phyloP scores from a whole-genome alignment of 495 filamentous ascomycete genomes.

The Tuber borchii region DNA sequence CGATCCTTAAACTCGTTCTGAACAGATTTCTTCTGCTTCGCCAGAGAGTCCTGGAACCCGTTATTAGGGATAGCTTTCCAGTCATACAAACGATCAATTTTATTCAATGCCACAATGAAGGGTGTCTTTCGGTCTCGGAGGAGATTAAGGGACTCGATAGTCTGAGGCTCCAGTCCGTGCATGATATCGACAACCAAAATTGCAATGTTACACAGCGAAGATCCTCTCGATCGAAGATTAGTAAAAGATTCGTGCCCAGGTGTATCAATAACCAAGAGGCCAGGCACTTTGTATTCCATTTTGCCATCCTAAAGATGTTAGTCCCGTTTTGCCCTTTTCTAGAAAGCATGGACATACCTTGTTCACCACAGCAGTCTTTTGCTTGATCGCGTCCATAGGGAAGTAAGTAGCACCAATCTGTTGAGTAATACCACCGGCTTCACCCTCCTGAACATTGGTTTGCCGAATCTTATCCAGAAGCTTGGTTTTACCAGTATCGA shows the following conservation, averaged over 20 bases:
- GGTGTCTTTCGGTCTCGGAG: slow-evolving; percentile 91
- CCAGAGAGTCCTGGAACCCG: slow-evolving; percentile 87
- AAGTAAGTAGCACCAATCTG: slow-evolving; percentile 99
- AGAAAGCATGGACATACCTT: neutral
- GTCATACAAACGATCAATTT: slow-evolving; percentile 97
- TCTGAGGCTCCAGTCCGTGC: slow-evolving; percentile 98
- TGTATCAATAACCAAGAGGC: slow-evolving; percentile 95
- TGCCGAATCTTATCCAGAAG: slow-evolving; percentile 96
- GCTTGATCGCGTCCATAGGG: slow-evolving; percentile 83
- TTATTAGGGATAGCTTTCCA: slow-evolving; percentile 99
- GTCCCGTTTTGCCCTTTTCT: neutral
- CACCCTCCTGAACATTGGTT: slow-evolving; percentile 98
- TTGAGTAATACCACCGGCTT: slow-evolving; percentile 99
- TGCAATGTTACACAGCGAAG: slow-evolving; percentile 97
- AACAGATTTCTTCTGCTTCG: slow-evolving; percentile 84
- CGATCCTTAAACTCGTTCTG: slow-evolving; percentile 92
- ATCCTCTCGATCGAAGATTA: slow-evolving; percentile 91
- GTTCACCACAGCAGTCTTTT: slow-evolving; percentile 91
- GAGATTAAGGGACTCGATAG: slow-evolving; percentile 91
- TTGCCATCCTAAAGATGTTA: slow-evolving; percentile 55
- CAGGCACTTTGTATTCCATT: slow-evolving; percentile 97
- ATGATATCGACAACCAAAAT: slow-evolving; percentile 99
- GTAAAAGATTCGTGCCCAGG: slow-evolving; percentile 99
- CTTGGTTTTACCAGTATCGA: slow-evolving; percentile 99
- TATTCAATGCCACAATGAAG: slow-evolving; percentile 98